A percentile compares a stretch with the other conserved stretches of the same genome.
phyloP scores from a whole-genome alignment of 257 asterid genomes.

The Solanum chaucha region DNA sequence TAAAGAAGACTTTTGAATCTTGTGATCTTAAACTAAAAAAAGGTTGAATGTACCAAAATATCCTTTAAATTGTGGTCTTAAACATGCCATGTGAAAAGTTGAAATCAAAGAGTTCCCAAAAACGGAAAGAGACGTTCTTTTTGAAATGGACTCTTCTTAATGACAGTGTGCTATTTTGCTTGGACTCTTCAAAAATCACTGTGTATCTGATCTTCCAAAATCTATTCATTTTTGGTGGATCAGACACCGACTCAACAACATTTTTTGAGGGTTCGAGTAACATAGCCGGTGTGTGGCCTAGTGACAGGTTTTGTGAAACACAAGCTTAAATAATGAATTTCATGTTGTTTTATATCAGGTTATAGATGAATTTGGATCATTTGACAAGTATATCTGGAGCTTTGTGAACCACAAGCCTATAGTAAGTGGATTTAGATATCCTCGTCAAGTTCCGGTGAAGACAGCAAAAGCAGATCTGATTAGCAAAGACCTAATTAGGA shows the following conservation, averaged over 20 bases:
- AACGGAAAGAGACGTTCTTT: neutral
- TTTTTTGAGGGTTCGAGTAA: neutral
- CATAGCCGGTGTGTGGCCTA: neutral
- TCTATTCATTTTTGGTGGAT: neutral
- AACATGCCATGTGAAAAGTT: neutral
- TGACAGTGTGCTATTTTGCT: neutral
- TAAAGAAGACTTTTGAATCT: neutral
- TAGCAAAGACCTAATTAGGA: conserved; percentile 82
- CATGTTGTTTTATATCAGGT: conserved; percentile 33
- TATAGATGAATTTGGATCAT: conserved; percentile 74
- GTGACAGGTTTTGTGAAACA: neutral
- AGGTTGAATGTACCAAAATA: neutral
- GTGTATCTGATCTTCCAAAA: neutral
- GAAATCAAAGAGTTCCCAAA: neutral
- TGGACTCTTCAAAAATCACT: neutral
- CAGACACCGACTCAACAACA: neutral
- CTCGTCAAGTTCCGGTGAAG: conserved; percentile 82
- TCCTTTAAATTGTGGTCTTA: neutral
- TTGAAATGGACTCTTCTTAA: neutral
- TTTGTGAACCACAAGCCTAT: conserved; percentile 83
- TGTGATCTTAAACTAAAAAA: neutral
- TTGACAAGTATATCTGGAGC: conserved; percentile 84
- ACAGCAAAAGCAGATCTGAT: conserved; percentile 87
- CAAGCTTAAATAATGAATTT: neutral
- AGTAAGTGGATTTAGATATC: conserved; percentile 64